Percentiles rank a stretch among this genome's conserved stretches.
Conservation (phyloP, 192 early-diverging fungal species). For the Coemansia umbellata region DNA sequence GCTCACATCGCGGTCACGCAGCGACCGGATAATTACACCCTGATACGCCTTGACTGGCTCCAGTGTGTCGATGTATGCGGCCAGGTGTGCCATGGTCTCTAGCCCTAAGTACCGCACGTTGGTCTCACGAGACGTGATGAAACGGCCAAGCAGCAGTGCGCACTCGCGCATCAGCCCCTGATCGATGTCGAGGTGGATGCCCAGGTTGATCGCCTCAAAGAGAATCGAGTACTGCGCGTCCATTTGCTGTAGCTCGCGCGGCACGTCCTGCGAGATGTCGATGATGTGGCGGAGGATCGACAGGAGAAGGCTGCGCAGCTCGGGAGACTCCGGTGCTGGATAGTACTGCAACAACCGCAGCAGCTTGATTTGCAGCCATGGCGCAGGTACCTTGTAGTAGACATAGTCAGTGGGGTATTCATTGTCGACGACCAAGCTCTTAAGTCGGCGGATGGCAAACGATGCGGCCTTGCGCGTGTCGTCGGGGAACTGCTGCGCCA, state of each 20-base stretch:
- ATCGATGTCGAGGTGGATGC: slow-evolving; percentile 87
- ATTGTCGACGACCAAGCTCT: slow-evolving; percentile 82
- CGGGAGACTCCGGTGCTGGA: slow-evolving; percentile 71
- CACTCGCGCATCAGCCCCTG: slow-evolving; percentile 84
- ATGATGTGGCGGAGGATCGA: slow-evolving; percentile 78
- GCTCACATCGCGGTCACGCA: slow-evolving; percentile 97
- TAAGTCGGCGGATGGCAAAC: slow-evolving; percentile 76
- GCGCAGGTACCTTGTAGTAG: slow-evolving; percentile 97
- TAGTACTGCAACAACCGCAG: slow-evolving; percentile 94
- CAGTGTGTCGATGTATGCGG: slow-evolving; percentile 75
- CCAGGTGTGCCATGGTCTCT: slow-evolving; percentile 96
- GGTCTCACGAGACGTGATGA: slow-evolving; percentile 93
- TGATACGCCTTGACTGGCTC: slow-evolving; percentile 80
- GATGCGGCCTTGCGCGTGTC: slow-evolving; percentile 66
- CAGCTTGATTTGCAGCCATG: slow-evolving; percentile 98
- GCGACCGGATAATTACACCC: slow-evolving; percentile 82
- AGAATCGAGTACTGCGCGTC: slow-evolving; percentile 97
- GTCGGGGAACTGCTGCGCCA: slow-evolving; percentile 88
- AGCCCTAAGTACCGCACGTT: slow-evolving; percentile 96
- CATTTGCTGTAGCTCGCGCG: slow-evolving; percentile 95
- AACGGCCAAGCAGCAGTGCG: slow-evolving; percentile 75
- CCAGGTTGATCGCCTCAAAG: slow-evolving; percentile 96
- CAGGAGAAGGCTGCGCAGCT: slow-evolving; percentile 61
- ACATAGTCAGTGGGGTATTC: slow-evolving; percentile 82
- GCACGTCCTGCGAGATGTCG: slow-evolving; percentile 78